These are phyloP conservation scores for Aspergillus saccharolyticus DNA, from an alignment of 495 filamentous ascomycete genomes.

Conservation along the genomic window DNA sequence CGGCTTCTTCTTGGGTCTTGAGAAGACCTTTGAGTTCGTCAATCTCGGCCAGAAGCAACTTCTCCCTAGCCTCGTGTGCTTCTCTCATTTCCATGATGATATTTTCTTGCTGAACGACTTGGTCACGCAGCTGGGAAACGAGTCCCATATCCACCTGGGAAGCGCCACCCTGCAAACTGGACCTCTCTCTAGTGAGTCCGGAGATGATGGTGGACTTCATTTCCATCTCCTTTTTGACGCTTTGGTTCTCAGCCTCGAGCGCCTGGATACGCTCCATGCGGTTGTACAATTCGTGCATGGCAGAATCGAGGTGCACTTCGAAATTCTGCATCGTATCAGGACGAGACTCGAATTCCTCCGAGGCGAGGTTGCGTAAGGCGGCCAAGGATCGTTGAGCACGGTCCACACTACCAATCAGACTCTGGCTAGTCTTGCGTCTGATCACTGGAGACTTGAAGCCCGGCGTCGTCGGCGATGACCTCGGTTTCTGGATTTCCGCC, in stretches of 20 bases:
- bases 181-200: constrained; percentile 85
- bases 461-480: constrained; percentile 60
- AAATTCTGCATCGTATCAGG: constrained; percentile 89
- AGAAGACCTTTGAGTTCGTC: constrained; percentile 58
- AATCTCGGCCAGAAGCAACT: constrained; percentile 65
- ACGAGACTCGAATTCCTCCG: constrained; percentile 74
- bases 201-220: constrained; percentile 90
- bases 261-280: constrained; percentile 86
- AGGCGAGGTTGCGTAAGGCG: constrained; percentile 78
- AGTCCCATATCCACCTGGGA: constrained; percentile 90
- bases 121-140: constrained; percentile 80
- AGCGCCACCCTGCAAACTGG: constrained; percentile 69
- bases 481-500: constrained; percentile 72
- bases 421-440: constrained; percentile 90
- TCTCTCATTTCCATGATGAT: constrained; percentile 72
- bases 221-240: constrained; percentile 92
- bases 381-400: constrained; percentile 90
- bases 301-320: constrained; percentile 82
- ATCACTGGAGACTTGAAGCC: constrained; percentile 54
- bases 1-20: constrained; percentile 40
- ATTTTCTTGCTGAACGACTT: constrained; percentile 78
- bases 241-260: constrained; percentile 77
- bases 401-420: constrained; percentile 74
- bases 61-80: constrained; percentile 64
- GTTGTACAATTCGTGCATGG: constrained; percentile 85